Evolutionary conservation across 352 stramenopile species (phyloP).

Genomic region (Saprolegnia diclina): DNA sequence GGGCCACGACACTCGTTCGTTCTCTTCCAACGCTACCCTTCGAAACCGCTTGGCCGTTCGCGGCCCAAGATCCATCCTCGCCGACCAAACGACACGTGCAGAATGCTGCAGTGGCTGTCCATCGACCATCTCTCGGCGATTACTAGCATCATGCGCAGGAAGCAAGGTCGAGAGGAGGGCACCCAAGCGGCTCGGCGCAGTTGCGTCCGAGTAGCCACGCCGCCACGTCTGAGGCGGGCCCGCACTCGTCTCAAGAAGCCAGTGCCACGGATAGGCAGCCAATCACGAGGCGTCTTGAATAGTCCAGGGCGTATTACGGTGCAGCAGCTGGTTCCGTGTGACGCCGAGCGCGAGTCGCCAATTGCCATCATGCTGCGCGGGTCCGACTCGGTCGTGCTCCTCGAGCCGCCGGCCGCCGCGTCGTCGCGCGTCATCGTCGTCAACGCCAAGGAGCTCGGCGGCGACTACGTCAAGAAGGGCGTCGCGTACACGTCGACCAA

Average conservation of each 20-base stretch:
- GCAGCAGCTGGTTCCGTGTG: background rate
- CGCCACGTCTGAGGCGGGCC: background rate
- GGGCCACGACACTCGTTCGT: no score
- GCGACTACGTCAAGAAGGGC: conserved; percentile 42
- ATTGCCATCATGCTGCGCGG: background rate
- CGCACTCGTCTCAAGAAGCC: background rate
- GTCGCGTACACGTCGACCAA: conserved; percentile 56
- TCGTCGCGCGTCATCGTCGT: conserved; percentile 33
- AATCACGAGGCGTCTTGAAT: background rate
- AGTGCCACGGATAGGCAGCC: background rate
- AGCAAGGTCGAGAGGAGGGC: no score
- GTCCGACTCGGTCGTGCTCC: conserved; percentile 16
- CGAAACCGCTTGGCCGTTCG: no score
- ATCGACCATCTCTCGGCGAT: no score
- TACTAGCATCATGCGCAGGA: no score
- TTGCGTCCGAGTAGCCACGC: background rate
- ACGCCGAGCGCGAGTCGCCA: background rate
- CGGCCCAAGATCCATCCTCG: no score
- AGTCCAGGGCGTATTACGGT: conserved; percentile 7
- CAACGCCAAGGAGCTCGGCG: conserved; percentile 27
- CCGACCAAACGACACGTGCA: no score
- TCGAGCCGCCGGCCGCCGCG: background rate
- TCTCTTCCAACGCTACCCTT: no score
- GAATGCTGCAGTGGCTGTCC: no score
- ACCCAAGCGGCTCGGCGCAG: background rate